Evolutionary conservation across 805 yeast genomes (phyloP).

Genomic region (Saccharomyces paradoxus): DNA sequence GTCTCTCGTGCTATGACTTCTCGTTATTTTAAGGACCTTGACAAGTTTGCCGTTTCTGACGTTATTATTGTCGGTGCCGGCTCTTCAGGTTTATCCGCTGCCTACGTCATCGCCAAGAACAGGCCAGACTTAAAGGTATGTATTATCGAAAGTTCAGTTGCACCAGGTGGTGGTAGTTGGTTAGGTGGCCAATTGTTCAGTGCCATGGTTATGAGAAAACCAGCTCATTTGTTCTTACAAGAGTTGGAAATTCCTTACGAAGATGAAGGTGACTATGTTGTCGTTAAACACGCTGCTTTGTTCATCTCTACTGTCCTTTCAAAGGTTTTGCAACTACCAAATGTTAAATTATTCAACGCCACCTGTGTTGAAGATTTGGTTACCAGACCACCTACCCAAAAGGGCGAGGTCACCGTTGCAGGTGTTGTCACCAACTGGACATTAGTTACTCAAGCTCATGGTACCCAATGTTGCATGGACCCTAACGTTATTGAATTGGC

Average conservation of each 20-base stretch:
- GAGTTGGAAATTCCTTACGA: constrained; percentile 60
- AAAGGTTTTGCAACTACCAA: constrained; percentile 61
- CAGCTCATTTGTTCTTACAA: constrained; percentile 60
- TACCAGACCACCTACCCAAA: constrained; percentile 51
- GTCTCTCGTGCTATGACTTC: constrained; percentile 76
- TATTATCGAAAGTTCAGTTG: constrained; percentile 63
- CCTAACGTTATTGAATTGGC: constrained; percentile 65
- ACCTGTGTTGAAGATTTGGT: constrained; percentile 75
- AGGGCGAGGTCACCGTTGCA: constrained; percentile 56
- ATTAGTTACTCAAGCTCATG: constrained; percentile 65
- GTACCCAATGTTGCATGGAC: constrained; percentile 73
- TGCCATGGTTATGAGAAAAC: constrained; percentile 74
- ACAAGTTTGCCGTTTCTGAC: constrained; percentile 67
- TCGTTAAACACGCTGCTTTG: constrained; percentile 72
- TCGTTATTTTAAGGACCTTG: constrained; percentile 64
- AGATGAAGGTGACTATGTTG: constrained; percentile 74
- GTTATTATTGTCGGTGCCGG: constrained; percentile 74
- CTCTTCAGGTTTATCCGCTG: constrained; percentile 68
- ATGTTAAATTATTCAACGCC: constrained; percentile 70
- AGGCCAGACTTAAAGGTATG: constrained; percentile 72
- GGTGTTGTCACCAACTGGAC: constrained; percentile 86
- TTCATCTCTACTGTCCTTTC: constrained; percentile 66
- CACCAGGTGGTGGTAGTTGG: constrained; percentile 78
- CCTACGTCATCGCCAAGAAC: constrained; percentile 62
- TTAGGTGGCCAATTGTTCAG: constrained; percentile 69